Percentiles rank a stretch among this genome's conserved stretches.
phyloP scores from a whole-genome alignment of 805 yeast genomes.

The Millerozyma acaciae region DNA sequence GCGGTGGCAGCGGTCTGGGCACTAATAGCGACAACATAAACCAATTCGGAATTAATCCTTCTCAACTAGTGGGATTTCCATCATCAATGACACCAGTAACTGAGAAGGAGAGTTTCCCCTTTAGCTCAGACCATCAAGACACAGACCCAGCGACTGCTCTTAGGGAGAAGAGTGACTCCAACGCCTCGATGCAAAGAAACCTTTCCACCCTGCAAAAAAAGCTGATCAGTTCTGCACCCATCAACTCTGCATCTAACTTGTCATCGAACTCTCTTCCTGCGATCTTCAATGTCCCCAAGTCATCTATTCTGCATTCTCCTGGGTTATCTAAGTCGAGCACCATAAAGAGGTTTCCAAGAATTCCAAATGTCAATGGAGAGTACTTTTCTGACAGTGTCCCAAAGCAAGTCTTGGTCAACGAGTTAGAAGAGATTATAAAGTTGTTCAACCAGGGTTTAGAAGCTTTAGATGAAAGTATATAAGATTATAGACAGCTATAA shows the following conservation, averaged over 20 bases:
- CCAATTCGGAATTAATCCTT: constrained; percentile 63
- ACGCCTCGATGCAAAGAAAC: constrained; percentile 6
- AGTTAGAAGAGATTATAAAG: constrained; percentile 35
- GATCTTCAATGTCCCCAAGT: constrained; percentile 1
- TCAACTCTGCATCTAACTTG: too few relatives aligned
- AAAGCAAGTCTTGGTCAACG: constrained; percentile 29
- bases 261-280: constrained; percentile 4
- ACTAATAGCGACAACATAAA: constrained; percentile 44
- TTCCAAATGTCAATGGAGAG: constrained; percentile 35
- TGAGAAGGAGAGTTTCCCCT: constrained; percentile 41
- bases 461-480: constrained; percentile 29
- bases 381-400: constrained; percentile 36
- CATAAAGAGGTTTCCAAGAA: constrained; percentile 26
- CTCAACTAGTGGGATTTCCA: constrained; percentile 47
- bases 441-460: constrained; percentile 39
- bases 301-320: background rate
- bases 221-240: too few relatives aligned
- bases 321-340: background rate
- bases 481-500: too few relatives aligned
- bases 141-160: background rate
- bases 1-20: constrained; percentile 1
- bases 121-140: too few relatives aligned
- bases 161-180: constrained; percentile 15
- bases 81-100: constrained; percentile 79
- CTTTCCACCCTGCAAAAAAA: constrained; percentile 11